Percentiles rank a stretch among this genome's conserved stretches.
Evolutionary conservation across 345 rosid genomes (phyloP).

Genomic region (Alliaria petiolata): DNA sequence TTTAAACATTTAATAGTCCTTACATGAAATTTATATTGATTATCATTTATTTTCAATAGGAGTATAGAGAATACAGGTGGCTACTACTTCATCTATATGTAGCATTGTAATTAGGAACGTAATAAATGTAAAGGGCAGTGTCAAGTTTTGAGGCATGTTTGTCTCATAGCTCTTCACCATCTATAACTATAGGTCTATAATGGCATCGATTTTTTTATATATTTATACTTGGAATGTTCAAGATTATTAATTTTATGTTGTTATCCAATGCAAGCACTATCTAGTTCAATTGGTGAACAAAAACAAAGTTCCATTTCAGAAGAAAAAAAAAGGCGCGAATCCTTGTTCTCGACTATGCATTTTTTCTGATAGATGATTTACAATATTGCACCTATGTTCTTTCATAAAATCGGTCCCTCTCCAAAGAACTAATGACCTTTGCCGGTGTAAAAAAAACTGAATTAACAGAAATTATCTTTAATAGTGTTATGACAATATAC

Average conservation of each 20-base stretch:
- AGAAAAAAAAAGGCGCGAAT: not conserved
- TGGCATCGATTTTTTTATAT: not conserved
- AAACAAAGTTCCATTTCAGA: not conserved
- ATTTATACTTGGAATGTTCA: not conserved
- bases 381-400: not conserved
- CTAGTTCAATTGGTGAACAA: not conserved
- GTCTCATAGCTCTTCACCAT: conserved; percentile 32
- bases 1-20: not conserved
- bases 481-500: not conserved
- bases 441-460: not conserved
- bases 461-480: not conserved
- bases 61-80: conserved; percentile 12
- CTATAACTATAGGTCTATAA: not conserved
- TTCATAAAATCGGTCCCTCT: not conserved
- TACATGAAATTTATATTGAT: not conserved
- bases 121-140: conserved; percentile 31
- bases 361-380: not conserved
- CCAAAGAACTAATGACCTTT: not conserved
- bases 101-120: conserved; percentile 41
- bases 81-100: conserved; percentile 6
- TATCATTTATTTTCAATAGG: too few relatives aligned
- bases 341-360: not conserved
- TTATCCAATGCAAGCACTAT: not conserved
- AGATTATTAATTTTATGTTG: not conserved
- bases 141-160: conserved; percentile 35